These are phyloP conservation scores for Pseudogymnoascus sp. DNA, from an alignment of 2,329 filamentous ascomycete species.

Conservation along the genomic window DNA sequence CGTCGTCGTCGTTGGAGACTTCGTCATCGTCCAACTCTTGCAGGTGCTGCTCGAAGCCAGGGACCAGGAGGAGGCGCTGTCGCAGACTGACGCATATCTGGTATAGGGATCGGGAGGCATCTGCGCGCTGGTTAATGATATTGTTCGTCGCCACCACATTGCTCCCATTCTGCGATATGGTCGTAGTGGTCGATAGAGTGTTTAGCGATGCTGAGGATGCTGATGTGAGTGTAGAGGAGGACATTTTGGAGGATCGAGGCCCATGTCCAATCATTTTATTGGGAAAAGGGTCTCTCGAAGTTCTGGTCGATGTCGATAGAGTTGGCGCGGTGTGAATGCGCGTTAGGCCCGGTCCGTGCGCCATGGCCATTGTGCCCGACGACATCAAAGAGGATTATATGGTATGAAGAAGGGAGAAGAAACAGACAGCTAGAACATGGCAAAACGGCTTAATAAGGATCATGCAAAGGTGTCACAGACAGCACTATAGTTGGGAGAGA, in stretches of 20 bases:
- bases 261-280: slow-evolving; percentile 16
- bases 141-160: slow-evolving; percentile 73
- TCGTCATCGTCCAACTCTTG: slow-evolving; percentile 62
- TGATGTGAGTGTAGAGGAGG: slow-evolving; percentile 33
- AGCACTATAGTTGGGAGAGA: not conserved
- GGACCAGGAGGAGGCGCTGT: slow-evolving; percentile 72
- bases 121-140: slow-evolving; percentile 95
- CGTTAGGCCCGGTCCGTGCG: slow-evolving; percentile 8
- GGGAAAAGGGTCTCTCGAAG: slow-evolving; percentile 3
- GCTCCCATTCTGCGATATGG: slow-evolving; percentile 39
- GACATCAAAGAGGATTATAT: not conserved
- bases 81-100: slow-evolving; percentile 87
- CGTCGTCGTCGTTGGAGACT: slow-evolving; percentile 51
- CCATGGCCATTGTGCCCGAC: slow-evolving; percentile 4
- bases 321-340: slow-evolving; percentile 8
- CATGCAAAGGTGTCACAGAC: not conserved
- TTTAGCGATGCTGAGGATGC: slow-evolving; percentile 24
- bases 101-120: slow-evolving; percentile 84
- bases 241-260: slow-evolving; percentile 52
- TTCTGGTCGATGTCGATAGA: slow-evolving; percentile 7
- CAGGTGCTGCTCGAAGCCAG: slow-evolving; percentile 70
- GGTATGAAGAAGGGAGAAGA: not conserved
- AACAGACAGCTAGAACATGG: not conserved
- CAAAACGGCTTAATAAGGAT: not conserved
- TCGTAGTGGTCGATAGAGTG: slow-evolving; percentile 25